Percentiles rank a stretch among this genome's conserved stretches.
Evolutionary conservation across 257 asterid species (phyloP).

Genomic region (Nicotiana tomentosiformis): DNA sequence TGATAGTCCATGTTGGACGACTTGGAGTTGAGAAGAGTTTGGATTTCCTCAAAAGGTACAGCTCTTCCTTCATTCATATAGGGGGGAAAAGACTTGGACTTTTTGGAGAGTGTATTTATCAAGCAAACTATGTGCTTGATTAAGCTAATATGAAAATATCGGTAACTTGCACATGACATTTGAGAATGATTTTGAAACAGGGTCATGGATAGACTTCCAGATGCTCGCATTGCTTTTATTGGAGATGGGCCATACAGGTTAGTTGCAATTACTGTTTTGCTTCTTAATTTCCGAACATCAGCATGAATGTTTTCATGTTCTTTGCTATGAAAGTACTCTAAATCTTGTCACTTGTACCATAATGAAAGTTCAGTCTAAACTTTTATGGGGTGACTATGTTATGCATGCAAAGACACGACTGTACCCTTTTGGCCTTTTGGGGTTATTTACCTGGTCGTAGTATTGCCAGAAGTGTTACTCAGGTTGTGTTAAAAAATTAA

Average conservation of each 20-base stretch:
- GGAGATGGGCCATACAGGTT: slow-evolving; percentile 98
- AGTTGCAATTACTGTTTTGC: slow-evolving; percentile 14
- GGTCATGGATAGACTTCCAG: slow-evolving; percentile 85
- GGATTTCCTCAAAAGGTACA: slow-evolving; percentile 82
- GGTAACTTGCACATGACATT: not conserved
- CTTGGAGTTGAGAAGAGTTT: slow-evolving; percentile 92
- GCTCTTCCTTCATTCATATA: not conserved
- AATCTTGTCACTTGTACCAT: not conserved
- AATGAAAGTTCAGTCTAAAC: not conserved
- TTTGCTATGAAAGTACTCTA: not conserved
- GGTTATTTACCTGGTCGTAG: not conserved
- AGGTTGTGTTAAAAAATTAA: not conserved
- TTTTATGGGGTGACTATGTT: not conserved
- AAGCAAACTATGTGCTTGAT: not conserved
- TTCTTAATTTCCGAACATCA: not conserved
- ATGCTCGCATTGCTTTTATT: slow-evolving; percentile 77
- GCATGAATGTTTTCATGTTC: not conserved
- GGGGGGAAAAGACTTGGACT: not conserved
- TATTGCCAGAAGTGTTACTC: not conserved
- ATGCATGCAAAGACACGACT: not conserved
- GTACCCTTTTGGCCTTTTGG: not conserved
- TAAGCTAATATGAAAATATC: not conserved
- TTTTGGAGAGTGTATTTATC: not conserved
- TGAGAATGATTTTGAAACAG: slow-evolving; percentile 39
- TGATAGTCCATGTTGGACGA: slow-evolving; percentile 91